Evolutionary conservation across 1,284 basidiomycete species (phyloP).

Genomic region (Cryptococcus depauperatus): DNA sequence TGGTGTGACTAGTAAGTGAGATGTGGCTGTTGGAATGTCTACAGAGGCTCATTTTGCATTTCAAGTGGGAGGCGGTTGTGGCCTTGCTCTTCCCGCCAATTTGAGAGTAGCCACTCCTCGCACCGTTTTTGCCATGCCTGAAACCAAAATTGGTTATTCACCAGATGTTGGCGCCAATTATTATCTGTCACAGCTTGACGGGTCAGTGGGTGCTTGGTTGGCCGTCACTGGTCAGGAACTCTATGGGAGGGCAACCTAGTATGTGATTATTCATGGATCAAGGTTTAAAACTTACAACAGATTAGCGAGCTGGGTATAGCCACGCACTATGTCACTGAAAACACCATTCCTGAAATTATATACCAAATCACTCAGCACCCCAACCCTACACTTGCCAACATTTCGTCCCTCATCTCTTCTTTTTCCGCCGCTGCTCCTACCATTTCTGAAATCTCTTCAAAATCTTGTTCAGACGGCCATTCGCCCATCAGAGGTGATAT

Average conservation of each 20-base stretch:
- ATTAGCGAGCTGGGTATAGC: constrained; percentile 77
- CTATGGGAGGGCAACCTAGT: constrained; percentile 74
- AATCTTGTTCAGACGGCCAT: constrained; percentile 51
- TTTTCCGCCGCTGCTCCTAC: constrained; percentile 7
- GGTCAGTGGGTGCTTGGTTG: constrained; percentile 84
- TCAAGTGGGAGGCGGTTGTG: constrained; percentile 91
- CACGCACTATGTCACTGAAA: constrained; percentile 77
- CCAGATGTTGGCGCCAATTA: constrained; percentile 74
- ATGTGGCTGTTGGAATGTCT: neutral
- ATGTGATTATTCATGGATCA: constrained; percentile 3
- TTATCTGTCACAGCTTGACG: constrained; percentile 84
- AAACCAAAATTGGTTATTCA: constrained; percentile 70
- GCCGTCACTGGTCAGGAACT: constrained; percentile 74
- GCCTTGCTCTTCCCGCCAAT: constrained; percentile 75
- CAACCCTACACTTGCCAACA: constrained; percentile 23
- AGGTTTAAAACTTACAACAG: constrained; percentile 1
- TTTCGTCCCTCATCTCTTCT: constrained; percentile 54
- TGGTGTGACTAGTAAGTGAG: constrained; percentile 72
- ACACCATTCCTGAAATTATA: constrained; percentile 59
- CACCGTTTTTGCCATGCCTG: constrained; percentile 93
- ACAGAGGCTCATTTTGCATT: neutral
- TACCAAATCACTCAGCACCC: constrained; percentile 40
- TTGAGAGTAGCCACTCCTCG: constrained; percentile 93
- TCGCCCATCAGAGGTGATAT: constrained; percentile 56
- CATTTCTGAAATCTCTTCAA: constrained; percentile 4